These are phyloP conservation scores for Neofusicoccum ribis DNA, from an alignment of 2,329 filamentous ascomycete species.

Conservation along the genomic window DNA sequence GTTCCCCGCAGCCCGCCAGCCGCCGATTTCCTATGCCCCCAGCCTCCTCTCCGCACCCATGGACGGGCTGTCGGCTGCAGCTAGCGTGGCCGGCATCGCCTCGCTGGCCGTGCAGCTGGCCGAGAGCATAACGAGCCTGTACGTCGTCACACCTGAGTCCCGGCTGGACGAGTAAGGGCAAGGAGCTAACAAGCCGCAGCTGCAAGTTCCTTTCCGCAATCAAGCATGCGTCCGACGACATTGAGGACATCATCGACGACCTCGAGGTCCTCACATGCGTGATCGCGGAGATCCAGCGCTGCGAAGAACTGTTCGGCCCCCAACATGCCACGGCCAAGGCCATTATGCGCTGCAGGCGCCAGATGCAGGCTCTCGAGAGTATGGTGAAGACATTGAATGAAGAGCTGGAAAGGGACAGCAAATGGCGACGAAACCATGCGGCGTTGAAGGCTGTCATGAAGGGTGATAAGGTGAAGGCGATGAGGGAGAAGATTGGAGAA, in stretches of 20 bases:
- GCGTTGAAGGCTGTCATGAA: background rate
- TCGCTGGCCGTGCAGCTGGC: conserved; percentile 41
- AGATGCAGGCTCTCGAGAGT: background rate
- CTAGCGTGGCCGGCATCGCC: conserved; percentile 42
- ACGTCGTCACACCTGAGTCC: background rate
- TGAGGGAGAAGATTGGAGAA: background rate
- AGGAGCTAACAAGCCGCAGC: background rate
- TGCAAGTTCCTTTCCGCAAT: background rate
- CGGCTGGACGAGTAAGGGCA: no score
- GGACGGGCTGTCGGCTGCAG: conserved; percentile 36
- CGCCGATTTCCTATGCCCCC: background rate
- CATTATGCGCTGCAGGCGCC: background rate
- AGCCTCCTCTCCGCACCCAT: conserved; percentile 22
- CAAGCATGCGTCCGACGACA: background rate
- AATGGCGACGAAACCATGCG: background rate
- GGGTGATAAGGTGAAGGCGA: background rate
- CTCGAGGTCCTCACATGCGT: background rate
- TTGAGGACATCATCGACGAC: conserved; percentile 3
- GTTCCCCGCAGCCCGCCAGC: no score
- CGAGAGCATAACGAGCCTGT: background rate
- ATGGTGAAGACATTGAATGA: background rate
- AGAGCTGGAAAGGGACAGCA: background rate
- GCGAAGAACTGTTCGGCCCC: background rate
- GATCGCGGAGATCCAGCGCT: background rate
- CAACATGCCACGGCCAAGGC: background rate